These are phyloP conservation scores for Pleurotus platypus DNA, from an alignment of 768 basidiomycete species.

Conservation along the genomic window DNA sequence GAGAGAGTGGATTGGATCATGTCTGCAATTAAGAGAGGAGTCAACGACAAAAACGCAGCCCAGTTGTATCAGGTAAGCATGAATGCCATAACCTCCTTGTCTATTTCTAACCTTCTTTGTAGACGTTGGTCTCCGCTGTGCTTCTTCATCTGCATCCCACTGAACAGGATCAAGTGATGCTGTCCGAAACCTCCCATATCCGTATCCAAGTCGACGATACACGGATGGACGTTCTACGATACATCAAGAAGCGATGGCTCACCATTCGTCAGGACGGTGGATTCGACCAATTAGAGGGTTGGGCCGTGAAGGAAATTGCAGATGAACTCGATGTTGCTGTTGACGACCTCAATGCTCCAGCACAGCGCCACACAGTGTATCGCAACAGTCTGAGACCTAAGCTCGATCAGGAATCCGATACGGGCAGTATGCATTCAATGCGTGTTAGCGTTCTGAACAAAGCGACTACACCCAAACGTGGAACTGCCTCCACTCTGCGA, in stretches of 20 bases:
- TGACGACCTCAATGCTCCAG: slow-evolving; percentile 64
- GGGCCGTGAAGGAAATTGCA: slow-evolving; percentile 86
- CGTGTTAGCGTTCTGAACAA: slow-evolving; percentile 37
- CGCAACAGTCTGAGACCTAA: slow-evolving; percentile 19
- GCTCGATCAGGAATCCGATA: slow-evolving; percentile 36
- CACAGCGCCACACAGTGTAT: slow-evolving; percentile 19
- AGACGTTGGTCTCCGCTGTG: slow-evolving; percentile 73
- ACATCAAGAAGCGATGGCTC: slow-evolving; percentile 79
- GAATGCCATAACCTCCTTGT: background rate
- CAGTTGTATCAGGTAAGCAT: slow-evolving; percentile 69
- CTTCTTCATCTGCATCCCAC: slow-evolving; percentile 65
- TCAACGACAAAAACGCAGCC: slow-evolving; percentile 62
- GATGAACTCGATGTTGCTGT: slow-evolving; percentile 76
- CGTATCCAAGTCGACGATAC: slow-evolving; percentile 74
- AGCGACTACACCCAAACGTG: slow-evolving; percentile 21
- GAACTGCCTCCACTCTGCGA: slow-evolving; percentile 9
- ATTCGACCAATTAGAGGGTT: slow-evolving; percentile 79
- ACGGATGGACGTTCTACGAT: slow-evolving; percentile 60
- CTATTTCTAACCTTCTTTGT: background rate
- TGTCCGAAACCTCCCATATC: slow-evolving; percentile 67
- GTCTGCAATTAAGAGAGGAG: slow-evolving; percentile 56
- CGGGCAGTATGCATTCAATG: slow-evolving; percentile 37
- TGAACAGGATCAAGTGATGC: slow-evolving; percentile 54
- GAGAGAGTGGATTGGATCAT: slow-evolving; percentile 80
- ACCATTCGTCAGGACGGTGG: slow-evolving; percentile 72